Base-by-base conservation (phyloP, 257 asterid genomes). In the Fraxinus cuspidata region DNA sequence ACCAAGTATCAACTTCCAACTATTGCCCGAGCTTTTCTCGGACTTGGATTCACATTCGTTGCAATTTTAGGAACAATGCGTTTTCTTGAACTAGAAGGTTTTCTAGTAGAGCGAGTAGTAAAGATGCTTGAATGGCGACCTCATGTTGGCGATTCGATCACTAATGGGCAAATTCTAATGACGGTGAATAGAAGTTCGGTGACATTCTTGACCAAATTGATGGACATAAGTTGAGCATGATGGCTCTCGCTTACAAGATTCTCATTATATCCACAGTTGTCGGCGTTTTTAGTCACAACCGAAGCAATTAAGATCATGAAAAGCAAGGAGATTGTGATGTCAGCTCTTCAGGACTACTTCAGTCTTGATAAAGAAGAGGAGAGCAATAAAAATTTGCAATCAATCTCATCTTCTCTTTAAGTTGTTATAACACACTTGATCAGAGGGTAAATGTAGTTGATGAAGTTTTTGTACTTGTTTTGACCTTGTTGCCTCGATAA, bases 91-190 rank as follows among this genome's bases (percentile, higher is more conserved):
- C 53, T 82, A 1, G 91, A 89, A 78, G 94, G 95, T 27, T 71
- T 93, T n/a, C 93, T 91, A 0, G 97, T 93, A 9, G 96, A 90
- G 63, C 85, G 91, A 1, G 99, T 93, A 71, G 85, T 96, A 85
- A 96, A 93, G 83, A 86, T 96, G 95, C 97, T 90, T 44, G 99
- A 96, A 53, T 98, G 99, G 10, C 80, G 98, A 74, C 99, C 98
- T 13, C 94, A 96, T 74, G 93, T 97, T 0, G 97, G 89, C 0
- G 97, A 93, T 73, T 87, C 93, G 95, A 83, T 96, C 35, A 95
- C 99, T 3, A 93, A 93, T 32, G 91, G 93, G 67, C 91, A 89
- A 73, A 90, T 96, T 78, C 98, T 92, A 88, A 85, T 96, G 91
- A 91, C 88, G 89, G 97, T 96, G 88, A 92, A 93, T 77, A 96